A percentile compares a stretch with the other conserved stretches of the same genome.
phyloP scores from a whole-genome alignment of 345 rosid species.

The Pistacia vera region DNA sequence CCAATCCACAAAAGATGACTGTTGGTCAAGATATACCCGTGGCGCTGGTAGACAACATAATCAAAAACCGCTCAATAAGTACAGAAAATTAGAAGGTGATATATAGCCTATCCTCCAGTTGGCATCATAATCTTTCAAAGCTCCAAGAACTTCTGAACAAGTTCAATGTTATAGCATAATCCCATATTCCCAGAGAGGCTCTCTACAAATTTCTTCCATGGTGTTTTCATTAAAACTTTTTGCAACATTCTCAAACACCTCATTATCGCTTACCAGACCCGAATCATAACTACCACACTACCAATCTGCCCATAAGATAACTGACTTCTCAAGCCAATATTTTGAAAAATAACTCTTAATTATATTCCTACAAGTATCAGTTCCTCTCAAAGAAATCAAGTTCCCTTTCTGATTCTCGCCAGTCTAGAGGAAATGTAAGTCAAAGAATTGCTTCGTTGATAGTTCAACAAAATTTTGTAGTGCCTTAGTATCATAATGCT shows the following conservation, averaged over 20 bases:
- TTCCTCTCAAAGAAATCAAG: conserved; percentile 38
- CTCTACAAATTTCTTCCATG: conserved; percentile 40
- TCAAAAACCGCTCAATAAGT: conserved; percentile 46
- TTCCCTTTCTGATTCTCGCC: conserved; percentile 32
- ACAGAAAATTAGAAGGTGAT: conserved; percentile 46
- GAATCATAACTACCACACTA: conserved; percentile 32
- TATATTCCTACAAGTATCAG: conserved; percentile 22
- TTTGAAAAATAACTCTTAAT: conserved; percentile 21
- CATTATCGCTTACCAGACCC: conserved; percentile 33
- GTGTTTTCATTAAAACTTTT: conserved; percentile 7
- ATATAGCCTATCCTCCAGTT: conserved; percentile 43
- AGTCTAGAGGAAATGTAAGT: conserved; percentile 38
- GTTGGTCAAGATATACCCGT: conserved; percentile 20
- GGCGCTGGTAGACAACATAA: conserved; percentile 14
- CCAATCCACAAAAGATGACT: conserved; percentile 47
- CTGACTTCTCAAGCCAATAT: not conserved
- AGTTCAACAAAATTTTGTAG: conserved; percentile 18
- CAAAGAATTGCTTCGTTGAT: conserved; percentile 21
- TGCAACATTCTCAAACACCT: conserved; percentile 9
- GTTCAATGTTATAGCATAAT: not conserved
- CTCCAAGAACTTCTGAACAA: conserved; percentile 30
- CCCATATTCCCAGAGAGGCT: conserved; percentile 7
- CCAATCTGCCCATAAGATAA: conserved; percentile 47
- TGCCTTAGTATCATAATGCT: not conserved
- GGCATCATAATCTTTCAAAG: conserved; percentile 30